Conservation (phyloP, 257 asterid species). For the Lithospermum erythrorhizon region DNA sequence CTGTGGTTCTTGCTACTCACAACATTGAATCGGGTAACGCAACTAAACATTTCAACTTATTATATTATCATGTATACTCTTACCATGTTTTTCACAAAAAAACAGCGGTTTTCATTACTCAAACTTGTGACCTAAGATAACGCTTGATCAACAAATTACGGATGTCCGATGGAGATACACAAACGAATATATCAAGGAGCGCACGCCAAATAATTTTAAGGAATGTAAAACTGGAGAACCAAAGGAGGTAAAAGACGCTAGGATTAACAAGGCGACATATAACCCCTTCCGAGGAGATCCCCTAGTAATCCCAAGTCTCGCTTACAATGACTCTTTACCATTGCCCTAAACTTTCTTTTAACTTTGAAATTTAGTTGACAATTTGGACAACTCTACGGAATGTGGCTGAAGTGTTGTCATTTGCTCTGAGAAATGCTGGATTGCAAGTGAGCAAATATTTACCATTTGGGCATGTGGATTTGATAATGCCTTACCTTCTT, state of each 20-base stretch:
- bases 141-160: no score
- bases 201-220: no score
- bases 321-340: background rate
- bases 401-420: conserved; percentile 72
- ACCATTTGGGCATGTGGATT: conserved; percentile 85
- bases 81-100: no score
- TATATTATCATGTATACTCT: no score
- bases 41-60: background rate
- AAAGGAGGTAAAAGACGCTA: background rate
- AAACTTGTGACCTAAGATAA: no score
- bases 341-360: background rate
- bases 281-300: no score
- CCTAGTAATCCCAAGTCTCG: background rate
- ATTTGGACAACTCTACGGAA: conserved; percentile 56
- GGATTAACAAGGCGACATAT: no score
- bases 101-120: no score
- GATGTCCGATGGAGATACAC: no score
- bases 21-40: conserved; percentile 57
- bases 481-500: conserved; percentile 73
- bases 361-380: background rate
- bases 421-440: conserved; percentile 50
- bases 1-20: conserved; percentile 82
- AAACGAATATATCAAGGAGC: no score
- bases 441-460: conserved; percentile 18
- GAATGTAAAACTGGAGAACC: no score